phyloP scores from a whole-genome alignment of 179 eudicot genomes.

The Amaranthus tricolor region DNA sequence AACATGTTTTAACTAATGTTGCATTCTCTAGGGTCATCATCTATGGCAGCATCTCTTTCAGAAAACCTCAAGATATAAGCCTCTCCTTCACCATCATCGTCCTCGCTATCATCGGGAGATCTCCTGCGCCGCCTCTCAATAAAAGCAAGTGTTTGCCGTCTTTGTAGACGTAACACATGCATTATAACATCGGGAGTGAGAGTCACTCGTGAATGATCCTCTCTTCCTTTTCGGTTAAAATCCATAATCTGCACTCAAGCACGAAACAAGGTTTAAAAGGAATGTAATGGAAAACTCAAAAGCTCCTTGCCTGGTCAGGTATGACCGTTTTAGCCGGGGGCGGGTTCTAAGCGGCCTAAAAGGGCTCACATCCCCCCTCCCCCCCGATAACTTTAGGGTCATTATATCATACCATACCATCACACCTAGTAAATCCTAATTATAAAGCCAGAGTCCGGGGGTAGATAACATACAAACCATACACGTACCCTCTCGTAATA shows the following conservation, averaged over 20 bases:
- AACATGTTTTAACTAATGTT: conserved; percentile 43
- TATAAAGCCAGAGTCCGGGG: too few species aligned
- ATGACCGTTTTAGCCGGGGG: too few species aligned
- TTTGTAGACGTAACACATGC: conserved; percentile 65
- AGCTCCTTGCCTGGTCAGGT: neutral
- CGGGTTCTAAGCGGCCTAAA: too few species aligned
- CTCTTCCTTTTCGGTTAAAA: conserved; percentile 52
- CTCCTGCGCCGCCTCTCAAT: conserved; percentile 40
- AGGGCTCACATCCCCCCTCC: too few species aligned
- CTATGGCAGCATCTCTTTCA: conserved; percentile 39
- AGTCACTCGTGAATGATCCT: conserved; percentile 48
- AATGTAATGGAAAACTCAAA: too few species aligned
- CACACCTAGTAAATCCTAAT: too few species aligned
- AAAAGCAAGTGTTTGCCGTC: conserved; percentile 58
- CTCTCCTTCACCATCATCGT: conserved; percentile 39
- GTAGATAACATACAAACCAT: too few species aligned
- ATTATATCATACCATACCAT: too few species aligned
- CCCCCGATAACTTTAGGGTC: too few species aligned
- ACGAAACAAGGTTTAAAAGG: neutral
- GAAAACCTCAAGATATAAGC: conserved; percentile 43
- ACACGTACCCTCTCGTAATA: too few species aligned
- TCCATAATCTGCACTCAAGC: conserved; percentile 52
- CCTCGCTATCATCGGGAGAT: conserved; percentile 49
- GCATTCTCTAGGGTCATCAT: conserved; percentile 52
- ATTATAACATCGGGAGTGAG: conserved; percentile 67